Evolutionary conservation across 768 basidiomycete species (phyloP).

Genomic region (Mycena crocata): DNA sequence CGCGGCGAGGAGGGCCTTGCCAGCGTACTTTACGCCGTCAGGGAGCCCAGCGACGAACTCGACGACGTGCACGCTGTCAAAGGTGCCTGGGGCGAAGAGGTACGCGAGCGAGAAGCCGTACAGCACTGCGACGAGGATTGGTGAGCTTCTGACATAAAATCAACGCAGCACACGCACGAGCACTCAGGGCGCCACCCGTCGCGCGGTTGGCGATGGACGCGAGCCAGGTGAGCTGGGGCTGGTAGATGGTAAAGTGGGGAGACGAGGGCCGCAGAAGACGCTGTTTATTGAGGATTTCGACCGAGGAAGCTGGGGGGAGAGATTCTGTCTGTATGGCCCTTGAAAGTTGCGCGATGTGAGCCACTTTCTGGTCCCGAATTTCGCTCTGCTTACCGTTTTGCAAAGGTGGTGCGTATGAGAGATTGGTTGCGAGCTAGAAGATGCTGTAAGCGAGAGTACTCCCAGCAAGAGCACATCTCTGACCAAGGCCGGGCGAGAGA

Average conservation of each 20-base stretch:
- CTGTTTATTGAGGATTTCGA: constrained; percentile 85
- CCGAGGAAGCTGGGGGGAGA: constrained; percentile 65
- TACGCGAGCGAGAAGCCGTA: constrained; percentile 91
- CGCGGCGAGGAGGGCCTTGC: constrained; percentile 82
- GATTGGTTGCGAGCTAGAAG: constrained; percentile 56
- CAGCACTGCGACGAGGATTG: constrained; percentile 63
- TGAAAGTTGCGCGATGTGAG: not conserved
- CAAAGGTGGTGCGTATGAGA: constrained; percentile 50
- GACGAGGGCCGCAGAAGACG: constrained; percentile 89
- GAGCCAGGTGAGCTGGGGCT: constrained; percentile 93
- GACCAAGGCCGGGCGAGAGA: constrained; percentile 54
- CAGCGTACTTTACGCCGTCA: constrained; percentile 77
- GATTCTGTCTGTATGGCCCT: constrained; percentile 76
- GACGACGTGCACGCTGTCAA: constrained; percentile 84
- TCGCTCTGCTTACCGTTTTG: constrained; percentile 52
- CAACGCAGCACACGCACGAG: constrained; percentile 60
- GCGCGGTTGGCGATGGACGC: constrained; percentile 87
- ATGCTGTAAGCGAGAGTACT: constrained; percentile 37
- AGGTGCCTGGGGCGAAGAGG: constrained; percentile 82
- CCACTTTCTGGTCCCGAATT: not conserved
- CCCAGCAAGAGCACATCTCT: constrained; percentile 37
- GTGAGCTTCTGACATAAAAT: not conserved
- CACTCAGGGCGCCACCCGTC: constrained; percentile 86
- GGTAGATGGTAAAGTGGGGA: constrained; percentile 97
- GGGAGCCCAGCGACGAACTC: constrained; percentile 79